Conservation (phyloP, 2,329 filamentous ascomycete species). For the Aspergillus latus region DNA sequence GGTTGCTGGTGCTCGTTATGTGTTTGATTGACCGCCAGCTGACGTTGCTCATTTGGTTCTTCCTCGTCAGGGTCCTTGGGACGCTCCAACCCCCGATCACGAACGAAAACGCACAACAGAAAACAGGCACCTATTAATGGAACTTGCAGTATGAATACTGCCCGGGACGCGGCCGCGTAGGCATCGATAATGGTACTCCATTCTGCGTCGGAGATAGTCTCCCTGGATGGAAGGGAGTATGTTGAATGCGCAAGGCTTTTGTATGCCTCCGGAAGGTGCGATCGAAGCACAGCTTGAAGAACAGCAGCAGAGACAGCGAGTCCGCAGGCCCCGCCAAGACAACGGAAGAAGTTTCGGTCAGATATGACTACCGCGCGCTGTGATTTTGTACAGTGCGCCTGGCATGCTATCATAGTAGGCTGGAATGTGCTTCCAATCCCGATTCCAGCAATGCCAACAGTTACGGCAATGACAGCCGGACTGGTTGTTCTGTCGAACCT, state of each 20-base stretch:
- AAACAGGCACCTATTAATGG: conserved; percentile 56
- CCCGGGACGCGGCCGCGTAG: conserved; percentile 54
- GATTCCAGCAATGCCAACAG: conserved; percentile 53
- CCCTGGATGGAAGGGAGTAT: conserved; percentile 37
- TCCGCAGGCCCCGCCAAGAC: conserved; percentile 58
- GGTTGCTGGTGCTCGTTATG: background rate
- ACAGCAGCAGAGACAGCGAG: conserved; percentile 59
- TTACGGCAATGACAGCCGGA: conserved; percentile 51
- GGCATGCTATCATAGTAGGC: conserved; percentile 57
- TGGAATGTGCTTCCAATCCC: conserved; percentile 57
- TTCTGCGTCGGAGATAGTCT: conserved; percentile 33
- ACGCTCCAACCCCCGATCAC: conserved; percentile 49
- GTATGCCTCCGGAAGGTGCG: conserved; percentile 40
- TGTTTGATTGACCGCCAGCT: background rate
- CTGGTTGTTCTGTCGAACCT: conserved; percentile 49
- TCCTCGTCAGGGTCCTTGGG: conserved; percentile 32
- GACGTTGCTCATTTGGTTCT: background rate
- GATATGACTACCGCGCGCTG: conserved; percentile 64
- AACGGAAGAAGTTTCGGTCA: conserved; percentile 62
- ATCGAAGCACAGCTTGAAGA: conserved; percentile 40
- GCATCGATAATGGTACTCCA: conserved; percentile 48
- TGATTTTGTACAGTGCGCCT: conserved; percentile 57
- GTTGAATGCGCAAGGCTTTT: conserved; percentile 41
- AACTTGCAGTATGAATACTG: conserved; percentile 58
- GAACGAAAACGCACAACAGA: conserved; percentile 53